Evolutionary conservation across 179 eudicot species (phyloP), one percentile per base, ranked within the genome.

Genomic region (Beta corolliflora): DNA sequence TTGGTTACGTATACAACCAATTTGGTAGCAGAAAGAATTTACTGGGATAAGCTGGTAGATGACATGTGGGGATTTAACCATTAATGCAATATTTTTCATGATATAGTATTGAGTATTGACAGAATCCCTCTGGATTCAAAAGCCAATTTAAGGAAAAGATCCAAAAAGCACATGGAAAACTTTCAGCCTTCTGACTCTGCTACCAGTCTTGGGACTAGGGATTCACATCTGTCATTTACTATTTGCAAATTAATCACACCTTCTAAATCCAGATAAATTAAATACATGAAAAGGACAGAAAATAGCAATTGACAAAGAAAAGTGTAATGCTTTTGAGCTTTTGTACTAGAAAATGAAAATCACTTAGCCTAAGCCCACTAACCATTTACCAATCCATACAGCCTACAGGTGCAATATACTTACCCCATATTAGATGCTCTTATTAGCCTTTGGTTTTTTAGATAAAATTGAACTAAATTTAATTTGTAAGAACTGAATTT

Each of bases 101-200:
- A 23, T n/a, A 10, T 21, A 61, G 18, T 64, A 70, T n/a, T 70
- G 29, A 46, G 12, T 18, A 15, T 5, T 44, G 66, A 31, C 36
- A 52, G 83, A 75, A 66, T 81, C 73, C 56, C 54, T 65, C 53
- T 53, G 78, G 80, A 76, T 80, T 80, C 75, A 71, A 84, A 77
- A 75, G 71, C 83, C 80, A 83, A 80, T 41, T 54, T 21, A 54
- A 52, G 48, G 44, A 68, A 79, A 83, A 80, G 31, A 11, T 58
- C 85, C 63, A 46, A 79, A 82, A 18, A 21, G 73, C 85, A 83
- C 86, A 80, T 83, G 85, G 77, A 45, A 46, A 31, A 75, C 73
- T 71, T 76, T 72, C 64, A 77, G 15, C 81, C 46, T 52, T 72
- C 75, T 77, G 66, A 55, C 83, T 80, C 73, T 61, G 63, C 50